Conservation (phyloP, 2,329 filamentous ascomycete species). For the Chaetothyriales sp. region DNA sequence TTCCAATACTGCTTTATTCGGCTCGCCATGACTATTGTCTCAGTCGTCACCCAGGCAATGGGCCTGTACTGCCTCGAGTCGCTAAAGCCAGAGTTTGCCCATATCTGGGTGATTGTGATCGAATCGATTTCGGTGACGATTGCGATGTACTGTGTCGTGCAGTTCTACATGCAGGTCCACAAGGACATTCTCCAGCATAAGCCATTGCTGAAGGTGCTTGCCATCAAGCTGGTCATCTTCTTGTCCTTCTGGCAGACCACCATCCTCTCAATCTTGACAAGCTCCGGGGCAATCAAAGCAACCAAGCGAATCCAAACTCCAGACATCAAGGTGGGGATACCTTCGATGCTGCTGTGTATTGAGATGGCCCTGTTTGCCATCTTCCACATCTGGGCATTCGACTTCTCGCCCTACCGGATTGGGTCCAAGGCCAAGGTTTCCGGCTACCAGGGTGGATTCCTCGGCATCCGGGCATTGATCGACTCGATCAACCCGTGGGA, state of each 20-base stretch:
- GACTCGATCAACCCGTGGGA: slow-evolving; percentile 73
- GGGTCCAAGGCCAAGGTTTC: slow-evolving; percentile 33
- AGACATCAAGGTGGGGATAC: slow-evolving; percentile 69
- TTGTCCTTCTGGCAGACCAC: slow-evolving; percentile 73
- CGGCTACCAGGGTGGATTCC: slow-evolving; percentile 47
- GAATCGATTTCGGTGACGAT: slow-evolving; percentile 59
- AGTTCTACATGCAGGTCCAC: slow-evolving; percentile 69
- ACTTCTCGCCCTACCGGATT: slow-evolving; percentile 53
- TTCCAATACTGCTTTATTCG: slow-evolving; percentile 79
- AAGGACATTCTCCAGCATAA: slow-evolving; percentile 51
- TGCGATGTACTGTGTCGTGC: slow-evolving; percentile 78
- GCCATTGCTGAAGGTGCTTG: slow-evolving; percentile 65
- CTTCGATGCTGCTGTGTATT: slow-evolving; percentile 59
- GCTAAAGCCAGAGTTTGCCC: slow-evolving; percentile 61
- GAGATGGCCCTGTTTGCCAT: slow-evolving; percentile 73
- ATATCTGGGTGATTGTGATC: slow-evolving; percentile 63
- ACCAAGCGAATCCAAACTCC: slow-evolving; percentile 49
- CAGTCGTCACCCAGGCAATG: slow-evolving; percentile 56
- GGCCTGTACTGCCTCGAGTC: slow-evolving; percentile 64
- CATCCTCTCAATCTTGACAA: slow-evolving; percentile 46
- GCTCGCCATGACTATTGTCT: slow-evolving; percentile 62
- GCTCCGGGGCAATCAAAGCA: slow-evolving; percentile 47
- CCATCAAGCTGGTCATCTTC: slow-evolving; percentile 85
- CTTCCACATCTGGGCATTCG: slow-evolving; percentile 69
- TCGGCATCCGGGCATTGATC: slow-evolving; percentile 49